Conservation (phyloP, 169 alveolate genomes). For the Sarcocystis neurona region DNA sequence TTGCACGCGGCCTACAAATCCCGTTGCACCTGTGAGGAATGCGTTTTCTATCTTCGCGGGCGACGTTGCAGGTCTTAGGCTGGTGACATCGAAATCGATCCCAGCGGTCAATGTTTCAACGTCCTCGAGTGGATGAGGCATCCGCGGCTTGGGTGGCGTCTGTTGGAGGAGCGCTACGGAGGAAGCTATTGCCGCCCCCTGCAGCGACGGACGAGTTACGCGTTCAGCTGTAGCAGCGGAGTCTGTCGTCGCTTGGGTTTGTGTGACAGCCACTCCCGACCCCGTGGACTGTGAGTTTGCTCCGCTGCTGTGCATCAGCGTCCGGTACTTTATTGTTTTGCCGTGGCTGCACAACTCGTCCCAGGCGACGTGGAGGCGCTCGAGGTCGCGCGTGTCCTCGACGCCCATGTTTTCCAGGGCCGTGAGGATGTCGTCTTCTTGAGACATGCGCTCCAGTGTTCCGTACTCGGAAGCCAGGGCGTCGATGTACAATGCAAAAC, state of each 20-base stretch:
- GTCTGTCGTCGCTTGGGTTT: constrained; percentile 24
- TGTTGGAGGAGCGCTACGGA: background rate
- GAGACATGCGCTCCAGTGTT: constrained; percentile 61
- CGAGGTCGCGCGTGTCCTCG: constrained; percentile 68
- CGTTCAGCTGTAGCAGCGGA: no score
- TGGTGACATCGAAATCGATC: constrained; percentile 65
- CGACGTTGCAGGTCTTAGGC: constrained; percentile 60
- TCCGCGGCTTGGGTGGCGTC: constrained; percentile 29
- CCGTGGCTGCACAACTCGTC: constrained; percentile 62
- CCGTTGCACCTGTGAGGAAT: constrained; percentile 75
- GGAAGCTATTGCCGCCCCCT: background rate
- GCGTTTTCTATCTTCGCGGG: constrained; percentile 66
- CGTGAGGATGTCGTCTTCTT: constrained; percentile 69
- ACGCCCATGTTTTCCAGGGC: constrained; percentile 71
- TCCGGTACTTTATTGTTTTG: background rate
- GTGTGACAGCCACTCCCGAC: background rate
- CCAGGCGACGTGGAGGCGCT: constrained; percentile 72
- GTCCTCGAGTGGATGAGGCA: constrained; percentile 72
- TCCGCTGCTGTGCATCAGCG: background rate
- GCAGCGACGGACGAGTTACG: no score
- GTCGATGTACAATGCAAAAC: constrained; percentile 70
- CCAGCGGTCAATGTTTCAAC: constrained; percentile 43
- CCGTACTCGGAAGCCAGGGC: constrained; percentile 64
- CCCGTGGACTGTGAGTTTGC: constrained; percentile 50
- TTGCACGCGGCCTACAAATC: constrained; percentile 76